Base-by-base conservation (phyloP, 108 stramenopile genomes). In the Skeletonema potamos region DNA sequence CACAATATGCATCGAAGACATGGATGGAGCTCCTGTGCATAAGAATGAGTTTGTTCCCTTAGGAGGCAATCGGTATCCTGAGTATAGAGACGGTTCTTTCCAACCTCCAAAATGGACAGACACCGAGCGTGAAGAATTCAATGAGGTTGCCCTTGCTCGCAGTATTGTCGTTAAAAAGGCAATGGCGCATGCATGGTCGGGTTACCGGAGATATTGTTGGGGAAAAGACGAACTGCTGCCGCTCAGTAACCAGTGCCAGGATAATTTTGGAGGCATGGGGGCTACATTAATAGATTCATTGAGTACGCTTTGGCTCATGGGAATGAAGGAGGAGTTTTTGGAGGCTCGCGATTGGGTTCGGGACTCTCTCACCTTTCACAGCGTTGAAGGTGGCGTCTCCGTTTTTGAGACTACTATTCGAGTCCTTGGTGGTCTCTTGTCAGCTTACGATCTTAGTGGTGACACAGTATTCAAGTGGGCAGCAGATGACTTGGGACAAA, bases 341-440 rank as follows among this genome's bases (percentile, higher is more conserved):
- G 82, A 88, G 43, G 89, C 86, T 26, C 28, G 73, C 30, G 73
- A 81, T 15, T 94, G 87, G 88, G 77, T 94, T 20, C 36, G 26
- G 37, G 22, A 73, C 2, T 24, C 62, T 36, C 76, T 93, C 24
- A 54, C 71, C 34, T 74, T 73, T 62, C 27, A 73, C 56, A 70
- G 68, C 48, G 34, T 66, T 6, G 59, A 75, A 24, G 57, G 80
- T 33, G 36, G 51, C 27, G 95, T 98, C 3, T 89, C 86, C 36
- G 76, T 98, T 2, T 98, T 98, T 66, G 97, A 98, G 72, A 97
- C 95, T 39, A 96, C 88, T 15, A 98, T 98, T 63, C 88, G 97
- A 0, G 84, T 96, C 5, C 79, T 98, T 2, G 97, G 97, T 20
- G 97, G 97, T 2, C 75, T 98, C 10, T 67, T 98, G 27, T 79